Base-by-base conservation (phyloP, 805 yeast species). In the Starmerella geochares region DNA sequence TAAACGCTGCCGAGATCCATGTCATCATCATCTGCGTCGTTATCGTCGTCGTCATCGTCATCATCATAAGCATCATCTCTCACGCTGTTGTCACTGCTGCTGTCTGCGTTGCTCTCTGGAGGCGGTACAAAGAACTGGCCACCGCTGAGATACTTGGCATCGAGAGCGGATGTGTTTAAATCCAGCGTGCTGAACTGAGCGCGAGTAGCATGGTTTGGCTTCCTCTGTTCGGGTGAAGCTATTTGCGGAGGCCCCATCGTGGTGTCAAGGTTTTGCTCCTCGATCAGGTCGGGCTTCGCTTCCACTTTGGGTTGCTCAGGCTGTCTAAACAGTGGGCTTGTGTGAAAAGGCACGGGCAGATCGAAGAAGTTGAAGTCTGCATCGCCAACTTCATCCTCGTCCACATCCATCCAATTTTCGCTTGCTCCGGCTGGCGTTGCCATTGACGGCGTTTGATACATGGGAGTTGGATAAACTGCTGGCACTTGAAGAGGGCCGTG, bases 71-170 rank as follows among this genome's bases (percentile, higher is more conserved):
- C 46, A 20, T 31, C 46, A 42, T 19, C n/a, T 3, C 11, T 10
- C 13, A 5, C 19, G 45, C 52, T 23, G 50, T 38, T 11, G 10
- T 28, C 9, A 43, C 56, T n/a, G 50, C 58, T 14, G 49, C 59
- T 23, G 52, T 59, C 13, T 52, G 17, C 44, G 3, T 11, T 17
- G 48, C 4, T 44, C 51, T 4, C 37, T 51, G n/a, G 54, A 47
- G 13, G 61, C 50, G 42, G 56, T 13, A 83, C 85, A 61, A 80
- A 87, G 62, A 84, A 90, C 60, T 88, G 83, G 1, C 98, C 98
- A 5, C 98, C 98, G 55, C 75, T 74, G 11, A 81, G 81, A 60
- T 90, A 90, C 60, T 90, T 90, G 50, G 83, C 79, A 62, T 90
- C 97, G 35, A 90, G 80, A 51, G 76, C 79, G 42, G 77, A 75